phyloP scores from a whole-genome alignment of 1,284 basidiomycete genomes.

The Trametes hirsuta region DNA sequence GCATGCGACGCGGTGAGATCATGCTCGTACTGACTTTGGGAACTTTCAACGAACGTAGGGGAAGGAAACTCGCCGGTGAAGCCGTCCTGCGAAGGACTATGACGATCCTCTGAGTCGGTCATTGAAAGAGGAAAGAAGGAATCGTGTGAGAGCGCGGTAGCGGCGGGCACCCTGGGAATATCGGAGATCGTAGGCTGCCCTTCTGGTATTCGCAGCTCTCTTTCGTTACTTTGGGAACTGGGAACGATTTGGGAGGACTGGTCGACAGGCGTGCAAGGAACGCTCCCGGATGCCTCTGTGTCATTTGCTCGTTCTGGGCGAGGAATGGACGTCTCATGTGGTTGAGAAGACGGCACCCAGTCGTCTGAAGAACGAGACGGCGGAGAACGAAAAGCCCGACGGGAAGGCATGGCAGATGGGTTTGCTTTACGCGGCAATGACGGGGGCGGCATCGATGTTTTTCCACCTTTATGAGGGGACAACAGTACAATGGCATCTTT shows the following conservation, averaged over 20 bases:
- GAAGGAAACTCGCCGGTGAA: background rate
- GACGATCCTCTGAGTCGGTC: background rate
- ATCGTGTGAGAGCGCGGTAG: background rate
- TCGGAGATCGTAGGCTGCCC: background rate
- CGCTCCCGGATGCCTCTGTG: background rate
- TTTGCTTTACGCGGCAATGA: constrained; percentile 12
- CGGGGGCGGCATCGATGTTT: constrained; percentile 15
- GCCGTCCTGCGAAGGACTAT: background rate
- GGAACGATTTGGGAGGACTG: constrained; percentile 21
- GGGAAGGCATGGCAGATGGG: background rate
- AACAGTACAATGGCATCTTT: constrained; percentile 7
- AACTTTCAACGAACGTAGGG: constrained; percentile 17
- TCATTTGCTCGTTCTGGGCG: background rate
- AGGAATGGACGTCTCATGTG: constrained; percentile 24
- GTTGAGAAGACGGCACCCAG: constrained; percentile 32
- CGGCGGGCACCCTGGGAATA: background rate
- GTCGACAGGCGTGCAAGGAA: background rate
- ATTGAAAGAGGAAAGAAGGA: background rate
- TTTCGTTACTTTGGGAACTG: constrained; percentile 31
- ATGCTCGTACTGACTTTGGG: constrained; percentile 25
- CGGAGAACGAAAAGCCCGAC: background rate
- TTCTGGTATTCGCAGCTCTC: constrained; percentile 18
- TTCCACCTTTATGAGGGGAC: background rate
- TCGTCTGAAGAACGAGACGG: constrained; percentile 5
- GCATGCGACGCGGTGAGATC: constrained; percentile 14